Evolutionary conservation across 345 rosid genomes (phyloP).

Genomic region (Aquilaria malaccensis): DNA sequence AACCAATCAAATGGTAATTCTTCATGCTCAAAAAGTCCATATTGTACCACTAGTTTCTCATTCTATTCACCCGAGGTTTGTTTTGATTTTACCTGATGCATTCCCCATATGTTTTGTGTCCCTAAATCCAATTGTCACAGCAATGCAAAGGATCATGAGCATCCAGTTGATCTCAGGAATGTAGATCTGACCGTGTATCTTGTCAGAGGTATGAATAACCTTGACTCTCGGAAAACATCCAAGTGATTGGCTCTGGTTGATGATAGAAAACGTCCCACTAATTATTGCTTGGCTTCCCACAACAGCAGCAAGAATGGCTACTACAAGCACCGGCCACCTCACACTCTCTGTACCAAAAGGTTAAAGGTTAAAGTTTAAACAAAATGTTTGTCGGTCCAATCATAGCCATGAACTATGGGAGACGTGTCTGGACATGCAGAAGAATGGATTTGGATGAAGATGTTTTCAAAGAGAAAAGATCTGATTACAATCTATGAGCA

Average conservation of each 20-base stretch:
- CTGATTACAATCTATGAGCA: neutral
- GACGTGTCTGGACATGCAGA: too few relatives aligned
- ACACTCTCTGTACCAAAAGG: conserved; percentile 46
- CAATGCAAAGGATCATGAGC: conserved; percentile 97
- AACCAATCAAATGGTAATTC: conserved; percentile 4
- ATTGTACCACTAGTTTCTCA: too few relatives aligned
- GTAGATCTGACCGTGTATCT: conserved; percentile 97
- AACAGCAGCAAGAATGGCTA: conserved; percentile 95
- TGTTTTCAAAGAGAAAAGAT: neutral
- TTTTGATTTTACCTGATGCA: conserved; percentile 63
- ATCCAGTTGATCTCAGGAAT: conserved; percentile 98
- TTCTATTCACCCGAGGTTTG: neutral
- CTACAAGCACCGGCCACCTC: conserved; percentile 74
- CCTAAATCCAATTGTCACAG: conserved; percentile 95
- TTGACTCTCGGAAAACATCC: conserved; percentile 97
- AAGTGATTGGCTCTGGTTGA: conserved; percentile 98
- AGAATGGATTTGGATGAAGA: too few relatives aligned
- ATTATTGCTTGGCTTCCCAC: conserved; percentile 99
- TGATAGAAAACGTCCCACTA: conserved; percentile 97
- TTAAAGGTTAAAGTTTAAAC: conserved; percentile 5
- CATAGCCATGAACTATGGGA: too few relatives aligned
- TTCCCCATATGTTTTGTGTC: conserved; percentile 94
- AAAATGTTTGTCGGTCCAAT: too few relatives aligned
- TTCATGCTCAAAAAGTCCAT: neutral
- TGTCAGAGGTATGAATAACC: conserved; percentile 94